phyloP scores from a whole-genome alignment of 495 filamentous ascomycete genomes.

The Penicillium simplicissimum region DNA sequence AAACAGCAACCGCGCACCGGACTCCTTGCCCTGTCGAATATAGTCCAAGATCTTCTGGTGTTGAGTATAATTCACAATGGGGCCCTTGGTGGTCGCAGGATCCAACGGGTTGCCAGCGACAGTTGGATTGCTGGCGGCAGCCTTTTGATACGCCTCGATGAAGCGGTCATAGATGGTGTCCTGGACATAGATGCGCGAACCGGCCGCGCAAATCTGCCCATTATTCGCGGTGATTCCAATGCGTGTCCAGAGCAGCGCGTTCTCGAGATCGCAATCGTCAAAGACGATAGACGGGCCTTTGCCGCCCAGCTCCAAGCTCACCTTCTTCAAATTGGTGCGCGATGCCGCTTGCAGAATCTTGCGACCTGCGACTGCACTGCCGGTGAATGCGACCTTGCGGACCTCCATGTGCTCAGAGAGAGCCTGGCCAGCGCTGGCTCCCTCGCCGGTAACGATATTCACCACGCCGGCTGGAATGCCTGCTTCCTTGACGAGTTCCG shows the following conservation, averaged over 20 bases:
- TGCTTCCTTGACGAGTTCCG: constrained; percentile 76
- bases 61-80: constrained; percentile 77
- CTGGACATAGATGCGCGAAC: constrained; percentile 55
- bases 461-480: constrained; percentile 87
- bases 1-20: constrained; percentile 71
- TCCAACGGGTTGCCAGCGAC: constrained; percentile 78
- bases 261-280: constrained; percentile 45
- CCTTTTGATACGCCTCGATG: constrained; percentile 28
- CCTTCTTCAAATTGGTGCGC: constrained; percentile 50
- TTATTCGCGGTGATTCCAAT: constrained; percentile 50
- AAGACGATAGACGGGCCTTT: constrained; percentile 49
- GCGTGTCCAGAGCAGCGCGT: constrained; percentile 40
- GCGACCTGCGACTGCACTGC: constrained; percentile 24
- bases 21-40: constrained; percentile 70
- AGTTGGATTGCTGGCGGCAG: constrained; percentile 3
- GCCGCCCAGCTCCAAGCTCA: constrained; percentile 48
- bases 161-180: constrained; percentile 57
- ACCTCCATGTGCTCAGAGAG: constrained; percentile 72
- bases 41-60: constrained; percentile 81
- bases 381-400: constrained; percentile 66
- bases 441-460: constrained; percentile 82
- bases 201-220: constrained; percentile 57
- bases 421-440: constrained; percentile 74
- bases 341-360: constrained; percentile 37
- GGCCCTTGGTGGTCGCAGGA: constrained; percentile 72